A percentile compares a stretch with the other conserved stretches of the same genome.
These are phyloP conservation scores for Leishmania tarentolae DNA, from an alignment of 208 protist species.

Conservation along the genomic window DNA sequence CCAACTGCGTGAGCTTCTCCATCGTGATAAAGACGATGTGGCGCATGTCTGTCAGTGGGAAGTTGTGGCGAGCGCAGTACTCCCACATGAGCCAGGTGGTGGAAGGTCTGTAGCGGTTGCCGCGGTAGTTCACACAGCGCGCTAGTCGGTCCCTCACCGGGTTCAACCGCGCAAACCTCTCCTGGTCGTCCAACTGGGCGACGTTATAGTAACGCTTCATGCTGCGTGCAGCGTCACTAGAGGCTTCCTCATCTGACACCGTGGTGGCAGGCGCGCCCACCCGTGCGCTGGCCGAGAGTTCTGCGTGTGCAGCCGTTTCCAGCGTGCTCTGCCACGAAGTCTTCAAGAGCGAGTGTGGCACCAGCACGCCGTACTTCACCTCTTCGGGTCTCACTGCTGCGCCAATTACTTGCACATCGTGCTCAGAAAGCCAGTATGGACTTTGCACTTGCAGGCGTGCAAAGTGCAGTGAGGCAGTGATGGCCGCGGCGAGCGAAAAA, in stretches of 20 bases:
- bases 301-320: neutral
- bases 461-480: slow-evolving; percentile 24
- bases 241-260: neutral
- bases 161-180: slow-evolving; percentile 22
- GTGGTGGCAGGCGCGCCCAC: neutral
- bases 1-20: slow-evolving; percentile 29
- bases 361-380: slow-evolving; percentile 15
- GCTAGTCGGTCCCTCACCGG: neutral
- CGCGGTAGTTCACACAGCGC: slow-evolving; percentile 37
- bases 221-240: neutral
- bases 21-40: slow-evolving; percentile 45
- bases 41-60: slow-evolving; percentile 4
- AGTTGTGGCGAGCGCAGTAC: slow-evolving; percentile 54
- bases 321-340: neutral
- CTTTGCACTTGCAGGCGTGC: slow-evolving; percentile 15
- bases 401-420: slow-evolving; percentile 28
- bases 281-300: neutral
- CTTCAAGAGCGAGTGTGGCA: neutral
- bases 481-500: neutral
- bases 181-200: slow-evolving; percentile 41
- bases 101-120: slow-evolving; percentile 38
- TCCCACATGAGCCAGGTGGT: slow-evolving; percentile 52
- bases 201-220: slow-evolving; percentile 41
- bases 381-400: slow-evolving; percentile 35
- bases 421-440: slow-evolving; percentile 41